Conservation (phyloP, 805 yeast genomes). For the Candida maesae region DNA sequence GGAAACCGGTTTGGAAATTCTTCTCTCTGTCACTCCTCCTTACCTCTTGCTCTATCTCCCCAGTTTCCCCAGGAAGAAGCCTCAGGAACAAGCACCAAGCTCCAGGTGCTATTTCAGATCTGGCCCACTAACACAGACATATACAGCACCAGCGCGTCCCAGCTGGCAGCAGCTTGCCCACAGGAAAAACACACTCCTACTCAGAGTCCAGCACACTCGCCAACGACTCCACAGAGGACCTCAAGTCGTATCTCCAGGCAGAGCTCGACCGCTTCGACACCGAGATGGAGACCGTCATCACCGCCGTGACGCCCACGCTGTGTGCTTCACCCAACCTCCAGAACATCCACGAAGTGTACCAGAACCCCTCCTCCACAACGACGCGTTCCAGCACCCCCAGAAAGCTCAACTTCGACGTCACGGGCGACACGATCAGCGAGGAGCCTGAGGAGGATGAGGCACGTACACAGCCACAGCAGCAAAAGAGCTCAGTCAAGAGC, state of each 20-base stretch:
- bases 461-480: not conserved
- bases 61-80: no score
- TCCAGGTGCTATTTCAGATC: no score
- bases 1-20: no score
- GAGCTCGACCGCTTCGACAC: slow-evolving; percentile 14
- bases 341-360: slow-evolving; percentile 20
- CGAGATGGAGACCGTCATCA: slow-evolving; percentile 9
- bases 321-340: slow-evolving; percentile 20
- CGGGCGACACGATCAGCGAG: slow-evolving; percentile 20
- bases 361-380: slow-evolving; percentile 11
- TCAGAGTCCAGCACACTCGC: not conserved
- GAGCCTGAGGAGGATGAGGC: slow-evolving; percentile 20
- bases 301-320: slow-evolving; percentile 14
- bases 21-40: no score
- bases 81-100: no score
- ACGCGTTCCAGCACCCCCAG: slow-evolving; percentile 8
- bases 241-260: slow-evolving; percentile 9
- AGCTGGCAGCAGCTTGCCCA: not conserved
- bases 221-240: slow-evolving; percentile 9
- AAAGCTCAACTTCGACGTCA: slow-evolving; percentile 13
- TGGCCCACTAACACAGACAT: not conserved
- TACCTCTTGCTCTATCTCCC: no score
- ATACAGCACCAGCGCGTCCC: not conserved
- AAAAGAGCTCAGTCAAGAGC: not conserved
- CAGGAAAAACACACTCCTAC: not conserved